Conservation (phyloP, 257 asterid species). For the Jacaranda mimosifolia region DNA sequence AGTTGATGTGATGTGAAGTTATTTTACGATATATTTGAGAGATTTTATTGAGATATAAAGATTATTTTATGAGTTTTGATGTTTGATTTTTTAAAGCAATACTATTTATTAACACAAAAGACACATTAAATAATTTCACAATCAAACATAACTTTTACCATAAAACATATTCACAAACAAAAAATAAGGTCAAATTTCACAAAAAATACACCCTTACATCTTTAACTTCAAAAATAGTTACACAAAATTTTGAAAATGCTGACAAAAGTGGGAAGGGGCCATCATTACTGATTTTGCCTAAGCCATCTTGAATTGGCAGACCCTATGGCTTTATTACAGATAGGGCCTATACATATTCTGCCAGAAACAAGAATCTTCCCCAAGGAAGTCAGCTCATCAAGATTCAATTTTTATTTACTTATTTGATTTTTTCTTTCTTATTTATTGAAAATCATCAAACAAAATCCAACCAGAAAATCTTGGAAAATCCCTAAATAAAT, state of each 20-base stretch:
- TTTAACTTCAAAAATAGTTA: neutral
- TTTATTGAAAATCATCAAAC: neutral
- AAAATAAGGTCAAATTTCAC: too few relatives aligned
- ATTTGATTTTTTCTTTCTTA: neutral
- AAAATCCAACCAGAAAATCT: constrained; percentile 37
- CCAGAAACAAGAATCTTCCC: neutral
- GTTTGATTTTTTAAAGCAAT: too few relatives aligned
- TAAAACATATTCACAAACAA: too few relatives aligned
- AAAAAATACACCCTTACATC: too few relatives aligned
- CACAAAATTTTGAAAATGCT: constrained; percentile 1
- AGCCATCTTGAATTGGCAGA: constrained; percentile 28
- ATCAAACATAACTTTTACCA: too few relatives aligned
- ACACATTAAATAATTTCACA: too few relatives aligned
- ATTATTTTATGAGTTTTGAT: too few relatives aligned
- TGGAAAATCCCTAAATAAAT: constrained; percentile 37
- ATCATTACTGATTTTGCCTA: constrained; percentile 43
- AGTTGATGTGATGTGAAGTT: too few relatives aligned
- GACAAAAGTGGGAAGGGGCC: constrained; percentile 24
- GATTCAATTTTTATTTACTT: neutral
- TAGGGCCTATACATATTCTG: constrained; percentile 2
- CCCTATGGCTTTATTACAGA: constrained; percentile 31
- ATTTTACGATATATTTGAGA: too few relatives aligned
- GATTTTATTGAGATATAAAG: too few relatives aligned
- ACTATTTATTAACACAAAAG: too few relatives aligned
- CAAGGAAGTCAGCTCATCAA: constrained; percentile 27